These are phyloP conservation scores for Pyrenochaeta sp. DNA, from an alignment of 2,329 filamentous ascomycete genomes.

Conservation along the genomic window DNA sequence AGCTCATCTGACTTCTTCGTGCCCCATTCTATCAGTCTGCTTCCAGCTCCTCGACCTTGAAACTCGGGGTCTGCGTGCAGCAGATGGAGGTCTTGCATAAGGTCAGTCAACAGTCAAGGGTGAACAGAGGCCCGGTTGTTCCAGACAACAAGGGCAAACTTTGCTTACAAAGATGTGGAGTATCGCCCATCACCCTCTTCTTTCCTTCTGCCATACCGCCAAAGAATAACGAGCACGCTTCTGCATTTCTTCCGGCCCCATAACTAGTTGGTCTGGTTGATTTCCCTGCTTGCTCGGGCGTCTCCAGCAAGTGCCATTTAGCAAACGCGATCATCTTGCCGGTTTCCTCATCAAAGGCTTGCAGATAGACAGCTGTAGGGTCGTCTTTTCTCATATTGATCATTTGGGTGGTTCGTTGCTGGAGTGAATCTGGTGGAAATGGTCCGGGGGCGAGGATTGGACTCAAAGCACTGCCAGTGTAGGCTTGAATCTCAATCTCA, in stretches of 20 bases:
- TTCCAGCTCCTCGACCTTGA: conserved; percentile 32
- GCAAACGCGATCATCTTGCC: conserved; percentile 36
- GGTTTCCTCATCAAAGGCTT: conserved; percentile 34
- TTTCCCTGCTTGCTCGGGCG: conserved; percentile 15
- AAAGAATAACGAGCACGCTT: conserved; percentile 35
- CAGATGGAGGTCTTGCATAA: conserved; percentile 33
- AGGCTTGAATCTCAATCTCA: conserved; percentile 31
- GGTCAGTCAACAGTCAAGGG: neutral
- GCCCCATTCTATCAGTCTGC: conserved; percentile 30
- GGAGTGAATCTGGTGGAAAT: conserved; percentile 18
- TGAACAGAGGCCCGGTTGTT: too few species aligned
- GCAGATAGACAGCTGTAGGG: conserved; percentile 19
- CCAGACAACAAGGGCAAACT: neutral
- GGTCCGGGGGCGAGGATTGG: conserved; percentile 36
- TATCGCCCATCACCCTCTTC: conserved; percentile 25
- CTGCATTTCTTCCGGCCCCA: conserved; percentile 26
- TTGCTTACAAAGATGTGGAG: conserved; percentile 35
- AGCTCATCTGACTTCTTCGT: conserved; percentile 33
- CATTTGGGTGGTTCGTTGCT: conserved; percentile 15
- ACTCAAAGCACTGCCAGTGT: conserved; percentile 21
- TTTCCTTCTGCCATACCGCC: conserved; percentile 25
- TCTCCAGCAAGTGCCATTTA: conserved; percentile 40
- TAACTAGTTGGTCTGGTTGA: conserved; percentile 18
- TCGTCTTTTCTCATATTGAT: conserved; percentile 20
- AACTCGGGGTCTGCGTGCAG: conserved; percentile 35